Conservation (phyloP, 257 asterid species). For the Fraxinus excelsior region DNA sequence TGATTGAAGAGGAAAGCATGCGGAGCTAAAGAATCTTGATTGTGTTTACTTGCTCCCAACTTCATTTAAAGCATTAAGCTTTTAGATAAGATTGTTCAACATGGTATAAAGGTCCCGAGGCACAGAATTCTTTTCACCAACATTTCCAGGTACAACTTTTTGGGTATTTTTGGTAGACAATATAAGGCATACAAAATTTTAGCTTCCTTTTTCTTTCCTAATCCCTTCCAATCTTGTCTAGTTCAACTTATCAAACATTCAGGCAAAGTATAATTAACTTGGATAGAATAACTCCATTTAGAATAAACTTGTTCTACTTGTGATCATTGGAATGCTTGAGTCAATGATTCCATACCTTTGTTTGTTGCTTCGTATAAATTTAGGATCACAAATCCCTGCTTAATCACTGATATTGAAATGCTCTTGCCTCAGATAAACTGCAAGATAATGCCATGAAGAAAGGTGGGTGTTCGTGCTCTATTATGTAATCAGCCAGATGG, state of each 20-base stretch:
- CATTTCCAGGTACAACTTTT: not conserved
- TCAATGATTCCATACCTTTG: not conserved
- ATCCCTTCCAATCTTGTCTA: not conserved
- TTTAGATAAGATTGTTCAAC: not conserved
- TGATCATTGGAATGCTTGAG: not conserved
- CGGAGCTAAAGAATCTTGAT: not conserved
- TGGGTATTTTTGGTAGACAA: not conserved
- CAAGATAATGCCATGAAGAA: slow-evolving; percentile 60
- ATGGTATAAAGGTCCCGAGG: not conserved
- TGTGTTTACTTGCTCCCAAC: not conserved
- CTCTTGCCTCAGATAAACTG: slow-evolving; percentile 46
- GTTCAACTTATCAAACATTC: not conserved
- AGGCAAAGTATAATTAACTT: not conserved
- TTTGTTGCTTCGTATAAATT: not conserved
- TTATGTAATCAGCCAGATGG: slow-evolving; percentile 43
- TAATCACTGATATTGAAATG: not conserved
- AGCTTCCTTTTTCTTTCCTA: not conserved
- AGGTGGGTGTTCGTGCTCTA: slow-evolving; percentile 70
- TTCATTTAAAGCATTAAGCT: not conserved
- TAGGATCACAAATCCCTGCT: not conserved
- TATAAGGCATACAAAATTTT: not conserved
- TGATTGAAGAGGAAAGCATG: not conserved
- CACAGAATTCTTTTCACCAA: not conserved
- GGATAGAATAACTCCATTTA: not conserved
- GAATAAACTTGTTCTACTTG: not conserved